Evolutionary conservation across 1,284 basidiomycete species (phyloP), one percentile per base, ranked within the genome.

Genomic region (Xerocomus nothofagi): DNA sequence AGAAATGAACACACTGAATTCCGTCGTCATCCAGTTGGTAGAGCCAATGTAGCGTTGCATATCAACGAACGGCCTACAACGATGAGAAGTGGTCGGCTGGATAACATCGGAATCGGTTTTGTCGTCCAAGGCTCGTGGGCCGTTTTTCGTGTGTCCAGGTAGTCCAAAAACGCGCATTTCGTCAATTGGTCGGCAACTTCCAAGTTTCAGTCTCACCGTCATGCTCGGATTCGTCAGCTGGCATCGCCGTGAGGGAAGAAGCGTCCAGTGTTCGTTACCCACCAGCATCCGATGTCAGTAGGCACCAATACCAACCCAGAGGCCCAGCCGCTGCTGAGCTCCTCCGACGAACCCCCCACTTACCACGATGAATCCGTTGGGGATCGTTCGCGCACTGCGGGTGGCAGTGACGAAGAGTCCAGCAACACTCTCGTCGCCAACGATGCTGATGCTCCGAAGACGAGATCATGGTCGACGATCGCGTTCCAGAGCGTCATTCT

Each of bases 401-500:
- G 18, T 30, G 33, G 40, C 24, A 38, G 33, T 24, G 61, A 67
- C 23, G 65, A 65, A 2, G 66, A 63, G 18, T 39, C 49, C 23
- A 45, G 44, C 6, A 21, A 27, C 23, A 29, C 39, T n/a, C 27
- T 42, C 10, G 27, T 27, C 31, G 27, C 12, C 15, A 27, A 47
- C 9, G 47, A 41, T 12, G 7, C 30, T 5, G 39, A 32, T 4
- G 2, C 26, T 18, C 43, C 42, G 6, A 65, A 52, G 36, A 30
- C 41, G 8, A 48, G 33, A n/a, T 51, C 51, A 12, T 61, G 50
- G 49, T 50, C 50, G 12, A 60, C 21, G 23, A 57, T 66, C 26
- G 54, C 48, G 6, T 54, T 67, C 56, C 72, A 73, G 50, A 56
- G 56, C 23, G 48, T 74, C 8, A 52, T 77, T 20, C 56, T 66